A percentile compares a stretch with the other conserved stretches of the same genome.
Evolutionary conservation across 371 early-diverging fungal genomes (phyloP).

Genomic region (Actinomucor elegans): DNA sequence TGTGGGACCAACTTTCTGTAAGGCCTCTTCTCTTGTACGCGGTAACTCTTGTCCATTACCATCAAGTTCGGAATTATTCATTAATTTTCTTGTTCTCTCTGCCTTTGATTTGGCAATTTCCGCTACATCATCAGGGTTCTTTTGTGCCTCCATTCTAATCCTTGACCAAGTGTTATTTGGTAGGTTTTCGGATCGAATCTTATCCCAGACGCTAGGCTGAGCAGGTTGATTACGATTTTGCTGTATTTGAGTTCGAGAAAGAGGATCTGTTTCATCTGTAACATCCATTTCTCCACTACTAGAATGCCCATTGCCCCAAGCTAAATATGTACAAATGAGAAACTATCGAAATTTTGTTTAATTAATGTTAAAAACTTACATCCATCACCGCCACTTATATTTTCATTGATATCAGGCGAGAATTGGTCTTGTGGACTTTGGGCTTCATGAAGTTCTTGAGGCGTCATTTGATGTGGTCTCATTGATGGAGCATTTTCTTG

Average conservation of each 20-base stretch:
- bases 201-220: slow-evolving; percentile 43
- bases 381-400: not conserved
- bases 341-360: too few relatives aligned
- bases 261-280: slow-evolving; percentile 10
- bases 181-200: slow-evolving; percentile 39
- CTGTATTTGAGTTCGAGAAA: slow-evolving; percentile 5
- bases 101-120: slow-evolving; percentile 21
- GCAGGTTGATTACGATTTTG: slow-evolving; percentile 9
- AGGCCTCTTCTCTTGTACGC: slow-evolving; percentile 44
- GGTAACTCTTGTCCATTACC: slow-evolving; percentile 30
- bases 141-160: slow-evolving; percentile 36
- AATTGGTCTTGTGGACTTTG: slow-evolving; percentile 10
- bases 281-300: not conserved
- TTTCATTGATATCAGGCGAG: slow-evolving; percentile 9
- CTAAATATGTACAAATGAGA: too few relatives aligned
- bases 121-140: slow-evolving; percentile 17
- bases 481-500: not conserved
- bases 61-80: slow-evolving; percentile 27
- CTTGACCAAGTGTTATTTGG: slow-evolving; percentile 45
- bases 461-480: slow-evolving; percentile 5
- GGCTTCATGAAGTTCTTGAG: slow-evolving; percentile 3
- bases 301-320: slow-evolving; percentile 4
- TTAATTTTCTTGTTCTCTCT: slow-evolving; percentile 14
- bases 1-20: slow-evolving; percentile 10
- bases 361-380: not conserved